Evolutionary conservation across 305 asterid species (phyloP).

Genomic region (Ajuga reptans): DNA sequence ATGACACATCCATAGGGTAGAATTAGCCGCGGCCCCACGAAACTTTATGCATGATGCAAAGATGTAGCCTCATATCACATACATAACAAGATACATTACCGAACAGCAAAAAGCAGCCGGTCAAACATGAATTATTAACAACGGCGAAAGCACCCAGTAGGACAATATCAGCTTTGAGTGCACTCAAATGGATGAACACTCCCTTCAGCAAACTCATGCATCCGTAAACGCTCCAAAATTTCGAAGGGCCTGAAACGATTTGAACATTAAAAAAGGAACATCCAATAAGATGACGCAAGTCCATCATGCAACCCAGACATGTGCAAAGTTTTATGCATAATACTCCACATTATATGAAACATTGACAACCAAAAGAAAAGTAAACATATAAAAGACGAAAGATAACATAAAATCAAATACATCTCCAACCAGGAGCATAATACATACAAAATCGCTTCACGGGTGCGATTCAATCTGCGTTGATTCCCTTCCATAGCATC

Average conservation of each 20-base stretch:
- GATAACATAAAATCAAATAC: too few relatives aligned
- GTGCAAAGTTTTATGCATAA: background rate
- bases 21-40: too few relatives aligned
- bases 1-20: too few relatives aligned
- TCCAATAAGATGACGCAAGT: background rate
- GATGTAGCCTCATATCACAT: background rate
- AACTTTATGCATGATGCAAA: background rate
- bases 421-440: conserved; percentile 14
- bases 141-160: conserved; percentile 3
- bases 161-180: conserved; percentile 58
- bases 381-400: background rate
- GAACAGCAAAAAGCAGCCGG: too few relatives aligned
- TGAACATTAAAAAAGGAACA: background rate
- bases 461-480: conserved; percentile 54
- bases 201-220: conserved; percentile 89
- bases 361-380: conserved; percentile 7
- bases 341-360: background rate
- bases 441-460: conserved; percentile 66
- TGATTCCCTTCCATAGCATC: conserved; percentile 85
- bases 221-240: conserved; percentile 74
- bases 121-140: conserved; percentile 16
- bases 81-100: background rate
- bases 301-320: background rate
- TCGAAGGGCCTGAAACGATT: conserved; percentile 71
- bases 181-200: conserved; percentile 90